Percentiles rank a stretch among this genome's conserved stretches.
phyloP scores from a whole-genome alignment of 805 yeast genomes.

The Yarrowia alimentaria region DNA sequence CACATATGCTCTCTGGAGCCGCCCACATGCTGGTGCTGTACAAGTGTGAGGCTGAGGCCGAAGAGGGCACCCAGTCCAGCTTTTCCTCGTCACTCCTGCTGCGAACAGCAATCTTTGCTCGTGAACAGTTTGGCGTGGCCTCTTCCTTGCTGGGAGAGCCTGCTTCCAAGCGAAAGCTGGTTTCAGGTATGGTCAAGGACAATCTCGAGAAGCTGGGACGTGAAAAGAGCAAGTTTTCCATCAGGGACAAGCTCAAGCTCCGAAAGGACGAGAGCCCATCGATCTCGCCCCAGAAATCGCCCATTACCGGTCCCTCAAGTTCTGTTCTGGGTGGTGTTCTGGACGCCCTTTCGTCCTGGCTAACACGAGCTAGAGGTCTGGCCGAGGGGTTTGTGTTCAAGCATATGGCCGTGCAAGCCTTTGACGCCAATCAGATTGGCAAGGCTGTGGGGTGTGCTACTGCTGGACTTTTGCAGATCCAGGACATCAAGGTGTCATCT shows the following conservation, averaged over 20 bases:
- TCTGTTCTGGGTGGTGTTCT: no score
- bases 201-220: no score
- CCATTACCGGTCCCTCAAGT: no score
- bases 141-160: slow-evolving; percentile 31
- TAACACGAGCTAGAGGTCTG: slow-evolving; percentile 33
- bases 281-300: not conserved
- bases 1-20: slow-evolving; percentile 34
- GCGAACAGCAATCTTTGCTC: slow-evolving; percentile 39
- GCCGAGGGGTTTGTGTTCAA: slow-evolving; percentile 35
- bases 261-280: not conserved
- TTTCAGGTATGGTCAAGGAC: slow-evolving; percentile 3
- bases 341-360: slow-evolving; percentile 34
- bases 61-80: no score
- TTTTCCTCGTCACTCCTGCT: slow-evolving; percentile 32
- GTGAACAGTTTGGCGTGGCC: slow-evolving; percentile 38
- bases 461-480: slow-evolving; percentile 13
- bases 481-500: slow-evolving; percentile 14
- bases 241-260: slow-evolving; percentile 10
- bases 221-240: slow-evolving; percentile 12
- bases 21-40: slow-evolving; percentile 36
- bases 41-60: slow-evolving; percentile 33
- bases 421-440: slow-evolving; percentile 35
- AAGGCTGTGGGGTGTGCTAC: slow-evolving; percentile 29
- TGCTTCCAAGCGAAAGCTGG: slow-evolving; percentile 1
- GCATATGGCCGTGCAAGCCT: slow-evolving; percentile 36